phyloP scores from a whole-genome alignment of 176 grass and related monocot genomes.

The Oryza punctata region DNA sequence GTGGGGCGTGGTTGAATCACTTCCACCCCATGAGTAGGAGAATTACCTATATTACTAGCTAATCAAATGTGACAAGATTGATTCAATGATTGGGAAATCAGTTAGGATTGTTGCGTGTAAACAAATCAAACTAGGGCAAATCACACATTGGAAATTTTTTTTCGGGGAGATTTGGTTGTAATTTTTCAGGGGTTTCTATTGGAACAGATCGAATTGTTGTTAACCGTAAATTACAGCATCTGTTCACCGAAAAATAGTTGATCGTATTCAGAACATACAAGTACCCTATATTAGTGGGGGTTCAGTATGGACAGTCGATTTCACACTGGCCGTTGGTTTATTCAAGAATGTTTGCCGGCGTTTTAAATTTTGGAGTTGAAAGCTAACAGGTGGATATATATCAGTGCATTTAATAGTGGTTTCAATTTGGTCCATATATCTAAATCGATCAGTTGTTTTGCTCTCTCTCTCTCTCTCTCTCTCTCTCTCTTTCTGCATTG shows the following conservation, averaged over 20 bases:
- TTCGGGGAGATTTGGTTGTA: conserved; percentile 17
- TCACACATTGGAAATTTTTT: conserved; percentile 19
- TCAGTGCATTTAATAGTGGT: too few relatives aligned
- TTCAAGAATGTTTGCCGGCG: too few relatives aligned
- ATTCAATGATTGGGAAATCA: conserved; percentile 5
- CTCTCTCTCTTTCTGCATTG: too few relatives aligned
- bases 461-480: too few relatives aligned
- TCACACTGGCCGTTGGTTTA: too few relatives aligned
- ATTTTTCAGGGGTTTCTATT: conserved; percentile 16
- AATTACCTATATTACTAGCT: conserved; percentile 7
- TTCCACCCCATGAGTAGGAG: conserved; percentile 43
- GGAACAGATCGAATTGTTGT: conserved; percentile 27
- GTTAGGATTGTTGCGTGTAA: conserved; percentile 35
- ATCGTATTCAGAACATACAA: background rate
- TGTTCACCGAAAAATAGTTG: too few relatives aligned
- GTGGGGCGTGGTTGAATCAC: conserved; percentile 45
- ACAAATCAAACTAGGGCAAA: conserved; percentile 28
- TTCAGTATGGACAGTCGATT: background rate
- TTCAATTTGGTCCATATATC: too few relatives aligned
- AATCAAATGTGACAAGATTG: conserved; percentile 23
- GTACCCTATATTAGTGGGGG: background rate
- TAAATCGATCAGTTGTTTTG: too few relatives aligned
- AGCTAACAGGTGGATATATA: too few relatives aligned
- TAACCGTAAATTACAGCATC: conserved; percentile 26
- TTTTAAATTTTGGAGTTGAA: too few relatives aligned